These are phyloP conservation scores for Triticum dicoccoides DNA, from an alignment of 176 grass and related monocot genomes.

Conservation along the genomic window DNA sequence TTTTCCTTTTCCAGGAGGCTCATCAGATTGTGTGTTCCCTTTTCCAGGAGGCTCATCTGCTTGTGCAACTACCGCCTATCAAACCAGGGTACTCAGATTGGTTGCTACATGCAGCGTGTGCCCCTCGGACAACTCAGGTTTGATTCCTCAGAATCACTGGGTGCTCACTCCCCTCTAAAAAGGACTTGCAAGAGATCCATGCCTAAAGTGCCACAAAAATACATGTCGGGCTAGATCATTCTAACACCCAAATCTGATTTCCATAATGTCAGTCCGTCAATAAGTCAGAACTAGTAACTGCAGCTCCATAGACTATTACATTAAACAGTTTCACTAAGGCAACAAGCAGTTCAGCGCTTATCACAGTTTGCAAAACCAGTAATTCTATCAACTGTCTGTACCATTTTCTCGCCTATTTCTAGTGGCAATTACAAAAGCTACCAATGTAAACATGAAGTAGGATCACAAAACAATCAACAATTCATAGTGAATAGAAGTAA, in stretches of 20 bases:
- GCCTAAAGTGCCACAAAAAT: background rate
- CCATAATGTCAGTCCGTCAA: background rate
- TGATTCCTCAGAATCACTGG: background rate
- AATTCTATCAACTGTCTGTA: background rate
- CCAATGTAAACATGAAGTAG: background rate
- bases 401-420: background rate
- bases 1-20: background rate
- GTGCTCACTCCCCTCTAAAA: background rate
- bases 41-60: background rate
- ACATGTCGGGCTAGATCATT: background rate
- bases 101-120: background rate
- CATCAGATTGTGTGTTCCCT: background rate
- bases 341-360: background rate
- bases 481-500: background rate
- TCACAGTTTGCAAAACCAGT: slow-evolving; percentile 10
- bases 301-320: background rate
- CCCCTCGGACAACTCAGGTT: background rate
- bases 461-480: background rate
- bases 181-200: background rate
- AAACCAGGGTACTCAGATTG: background rate
- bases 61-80: background rate
- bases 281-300: background rate
- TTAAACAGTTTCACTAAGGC: slow-evolving; percentile 9
- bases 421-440: background rate
- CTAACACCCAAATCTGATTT: background rate